Conservation (phyloP, 2,329 filamentous ascomycete genomes). For the Alternaria sp. region DNA sequence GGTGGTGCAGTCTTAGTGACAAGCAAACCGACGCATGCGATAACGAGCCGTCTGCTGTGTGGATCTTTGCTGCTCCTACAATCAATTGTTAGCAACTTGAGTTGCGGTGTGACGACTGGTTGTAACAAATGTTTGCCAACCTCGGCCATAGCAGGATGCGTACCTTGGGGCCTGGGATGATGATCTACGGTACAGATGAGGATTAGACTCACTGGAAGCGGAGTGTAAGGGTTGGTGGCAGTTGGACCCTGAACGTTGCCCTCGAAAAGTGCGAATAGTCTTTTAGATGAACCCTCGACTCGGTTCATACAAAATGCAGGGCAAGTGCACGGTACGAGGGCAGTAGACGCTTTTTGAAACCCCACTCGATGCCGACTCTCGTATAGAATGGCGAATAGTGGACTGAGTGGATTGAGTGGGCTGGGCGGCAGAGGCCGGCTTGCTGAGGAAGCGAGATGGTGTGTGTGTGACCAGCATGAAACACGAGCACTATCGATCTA, state of each 20-base stretch:
- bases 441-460: conserved; percentile 22
- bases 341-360: conserved; percentile 17
- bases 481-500: conserved; percentile 23
- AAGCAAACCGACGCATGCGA: conserved; percentile 4
- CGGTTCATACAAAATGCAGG: not conserved
- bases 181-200: conserved; percentile 20
- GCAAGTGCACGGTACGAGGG: conserved; percentile 19
- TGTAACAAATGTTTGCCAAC: conserved; percentile 11
- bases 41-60: conserved; percentile 4
- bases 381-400: conserved; percentile 26
- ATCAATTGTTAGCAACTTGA: conserved; percentile 21
- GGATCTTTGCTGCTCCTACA: not conserved
- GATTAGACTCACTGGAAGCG: conserved; percentile 27
- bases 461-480: conserved; percentile 18
- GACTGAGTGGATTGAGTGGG: conserved; percentile 12
- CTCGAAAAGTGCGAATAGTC: not conserved
- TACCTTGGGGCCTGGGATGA: conserved; percentile 32
- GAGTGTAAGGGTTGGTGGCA: conserved; percentile 14
- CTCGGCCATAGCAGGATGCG: conserved; percentile 21
- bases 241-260: conserved; percentile 9
- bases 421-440: conserved; percentile 25
- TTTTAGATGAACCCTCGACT: not conserved
- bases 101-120: conserved; percentile 22
- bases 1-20: conserved; percentile 10
- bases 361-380: conserved; percentile 18